phyloP scores from a whole-genome alignment of 192 early-diverging fungal species.

The Mycoemilia scoparia region DNA sequence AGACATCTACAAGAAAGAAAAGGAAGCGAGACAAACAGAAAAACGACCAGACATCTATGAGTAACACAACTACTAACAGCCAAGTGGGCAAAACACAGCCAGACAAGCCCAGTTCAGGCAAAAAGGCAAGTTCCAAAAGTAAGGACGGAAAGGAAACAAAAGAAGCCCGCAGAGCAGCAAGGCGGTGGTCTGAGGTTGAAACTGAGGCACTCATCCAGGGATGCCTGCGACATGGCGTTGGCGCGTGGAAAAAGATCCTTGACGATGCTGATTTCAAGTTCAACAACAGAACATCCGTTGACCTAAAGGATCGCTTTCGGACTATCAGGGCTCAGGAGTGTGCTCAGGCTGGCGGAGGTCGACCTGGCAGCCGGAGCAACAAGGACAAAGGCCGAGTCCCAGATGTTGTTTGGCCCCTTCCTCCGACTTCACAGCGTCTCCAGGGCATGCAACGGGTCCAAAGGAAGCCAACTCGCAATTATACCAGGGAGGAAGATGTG shows the following conservation, averaged over 20 bases:
- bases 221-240: slow-evolving; percentile 24
- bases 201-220: slow-evolving; percentile 19
- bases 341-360: slow-evolving; percentile 13
- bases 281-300: slow-evolving; percentile 28
- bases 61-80: too few relatives aligned
- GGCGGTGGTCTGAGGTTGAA: slow-evolving; percentile 28
- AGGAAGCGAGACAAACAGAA: slow-evolving; percentile 3
- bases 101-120: slow-evolving; percentile 14
- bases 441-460: slow-evolving; percentile 26
- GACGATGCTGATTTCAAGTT: slow-evolving; percentile 21
- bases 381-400: slow-evolving; percentile 16
- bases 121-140: slow-evolving; percentile 2
- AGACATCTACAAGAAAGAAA: slow-evolving; percentile 16
- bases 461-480: slow-evolving; percentile 30
- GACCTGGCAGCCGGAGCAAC: slow-evolving; percentile 6
- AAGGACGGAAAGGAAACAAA: neutral
- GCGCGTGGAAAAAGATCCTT: slow-evolving; percentile 30
- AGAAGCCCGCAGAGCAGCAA: slow-evolving; percentile 18
- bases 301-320: slow-evolving; percentile 28
- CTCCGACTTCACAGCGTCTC: slow-evolving; percentile 25
- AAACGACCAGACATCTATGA: too few relatives aligned
- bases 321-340: slow-evolving; percentile 29
- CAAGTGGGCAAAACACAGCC: slow-evolving; percentile 3
- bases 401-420: slow-evolving; percentile 30
- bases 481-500: slow-evolving; percentile 25